Evolutionary conservation across 495 filamentous ascomycete genomes (phyloP), one percentile per base, ranked within the genome.

Genomic region (Parmelia sp.): DNA sequence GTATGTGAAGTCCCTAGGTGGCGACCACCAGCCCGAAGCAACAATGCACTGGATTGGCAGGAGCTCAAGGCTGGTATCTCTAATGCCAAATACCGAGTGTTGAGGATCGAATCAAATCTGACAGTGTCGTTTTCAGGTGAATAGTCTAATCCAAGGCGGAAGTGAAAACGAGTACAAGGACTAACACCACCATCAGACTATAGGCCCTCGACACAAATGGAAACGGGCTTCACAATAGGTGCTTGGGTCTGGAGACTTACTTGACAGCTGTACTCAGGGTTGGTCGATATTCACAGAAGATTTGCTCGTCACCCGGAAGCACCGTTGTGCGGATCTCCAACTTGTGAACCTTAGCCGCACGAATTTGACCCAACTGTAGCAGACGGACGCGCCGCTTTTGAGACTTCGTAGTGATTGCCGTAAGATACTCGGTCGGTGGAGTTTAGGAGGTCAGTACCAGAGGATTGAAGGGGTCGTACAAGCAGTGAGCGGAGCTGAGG

Each of bases 241-340:
- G 8, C 42, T 10, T 23, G 11, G 25, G 31, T 12, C 53, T 33
- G 2, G 23, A 45, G 36, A 57, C 61, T 9, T 35, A 63, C 61
- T 57, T 49, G 21, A 0, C 21, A 33, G 27, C 51, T 42, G 56
- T 33, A 4, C 17, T 19, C 39, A 8, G 47, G 12, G 39, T 57
- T 25, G 23, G 27, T 29, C 17, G 27, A 53, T 63, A 42, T 45
- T 11, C 7, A 31, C 49, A 15, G 55, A 27, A 9, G n/a, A 37
- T 36, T 53, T 33, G 37, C 17, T 31, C 12, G 36, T 44, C n/a
- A 12, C 40, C 39, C 61, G 27, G 61, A 44, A 39, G 57, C 29
- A 60, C 31, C 19, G 42, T 39, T 59, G 57, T 65, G 58, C 27
- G 63, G 51, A 53, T 31, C 63, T 42, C 42, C 45, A 35, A 29